These are phyloP conservation scores for Aureobasidium sp. DNA, from an alignment of 2,329 filamentous ascomycete species.

Conservation along the genomic window DNA sequence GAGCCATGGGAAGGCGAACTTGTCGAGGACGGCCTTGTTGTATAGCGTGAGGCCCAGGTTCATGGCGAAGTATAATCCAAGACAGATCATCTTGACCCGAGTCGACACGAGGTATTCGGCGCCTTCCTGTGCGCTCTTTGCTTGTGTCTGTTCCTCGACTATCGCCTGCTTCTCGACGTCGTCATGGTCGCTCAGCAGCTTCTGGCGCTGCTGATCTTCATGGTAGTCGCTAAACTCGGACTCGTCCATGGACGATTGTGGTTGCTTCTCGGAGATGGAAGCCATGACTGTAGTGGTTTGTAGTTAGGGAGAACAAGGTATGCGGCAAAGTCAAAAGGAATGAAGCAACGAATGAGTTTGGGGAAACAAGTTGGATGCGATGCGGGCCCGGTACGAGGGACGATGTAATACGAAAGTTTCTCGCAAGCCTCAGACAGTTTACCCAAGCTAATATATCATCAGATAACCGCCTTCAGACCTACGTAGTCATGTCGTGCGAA, in stretches of 20 bases:
- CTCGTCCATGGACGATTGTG: slow-evolving; percentile 1
- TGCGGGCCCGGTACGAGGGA: not conserved
- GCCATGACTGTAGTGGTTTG: not conserved
- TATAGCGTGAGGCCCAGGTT: slow-evolving; percentile 46
- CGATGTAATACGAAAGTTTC: slow-evolving; percentile 3
- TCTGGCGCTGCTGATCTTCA: not conserved
- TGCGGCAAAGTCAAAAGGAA: not conserved
- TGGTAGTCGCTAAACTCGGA: not conserved
- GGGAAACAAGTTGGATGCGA: not conserved
- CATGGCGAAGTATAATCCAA: slow-evolving; percentile 39
- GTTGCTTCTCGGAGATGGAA: slow-evolving; percentile 1
- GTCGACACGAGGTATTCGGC: slow-evolving; percentile 12
- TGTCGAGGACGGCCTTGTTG: slow-evolving; percentile 44
- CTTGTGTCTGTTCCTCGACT: not conserved
- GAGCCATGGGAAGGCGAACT: slow-evolving; percentile 54
- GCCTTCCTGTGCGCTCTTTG: slow-evolving; percentile 7
- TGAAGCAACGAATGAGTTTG: not conserved
- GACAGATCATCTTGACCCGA: slow-evolving; percentile 9
- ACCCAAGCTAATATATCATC: slow-evolving; percentile 7
- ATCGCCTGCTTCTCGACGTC: slow-evolving; percentile 8
- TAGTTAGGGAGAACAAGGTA: not conserved
- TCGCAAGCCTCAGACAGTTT: not conserved
- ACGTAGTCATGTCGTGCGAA: not conserved
- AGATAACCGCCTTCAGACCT: not conserved
- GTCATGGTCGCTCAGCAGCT: not conserved